A percentile compares a stretch with the other conserved stretches of the same genome.
Conservation (phyloP, 1,284 basidiomycete species). For the Dichomitus squalens region DNA sequence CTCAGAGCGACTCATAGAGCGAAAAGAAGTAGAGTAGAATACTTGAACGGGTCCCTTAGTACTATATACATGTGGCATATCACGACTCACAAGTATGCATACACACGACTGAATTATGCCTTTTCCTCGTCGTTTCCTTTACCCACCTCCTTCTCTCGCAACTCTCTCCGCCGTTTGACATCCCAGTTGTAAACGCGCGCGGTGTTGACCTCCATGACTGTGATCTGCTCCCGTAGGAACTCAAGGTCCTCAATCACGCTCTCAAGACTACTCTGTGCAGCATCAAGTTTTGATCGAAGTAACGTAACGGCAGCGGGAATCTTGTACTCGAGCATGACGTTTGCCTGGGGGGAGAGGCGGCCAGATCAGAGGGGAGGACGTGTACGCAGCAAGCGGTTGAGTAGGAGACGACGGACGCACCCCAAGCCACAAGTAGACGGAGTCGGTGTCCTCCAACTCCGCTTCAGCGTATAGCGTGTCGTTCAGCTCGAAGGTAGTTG, state of each 20-base stretch:
- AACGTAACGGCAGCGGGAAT: slow-evolving; percentile 81
- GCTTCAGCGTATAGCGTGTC: slow-evolving; percentile 96
- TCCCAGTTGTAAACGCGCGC: slow-evolving; percentile 98
- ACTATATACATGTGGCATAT: background rate
- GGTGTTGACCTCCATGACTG: slow-evolving; percentile 98
- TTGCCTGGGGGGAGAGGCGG: slow-evolving; percentile 63
- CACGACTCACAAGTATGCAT: background rate
- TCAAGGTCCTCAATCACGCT: slow-evolving; percentile 89
- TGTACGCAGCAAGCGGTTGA: background rate
- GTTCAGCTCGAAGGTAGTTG: slow-evolving; percentile 93
- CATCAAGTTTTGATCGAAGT: slow-evolving; percentile 76
- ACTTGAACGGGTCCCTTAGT: background rate
- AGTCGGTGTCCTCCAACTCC: slow-evolving; percentile 83
- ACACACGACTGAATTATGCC: slow-evolving; percentile 1
- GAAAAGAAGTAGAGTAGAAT: background rate
- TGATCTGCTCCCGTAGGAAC: slow-evolving; percentile 94
- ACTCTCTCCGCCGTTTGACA: slow-evolving; percentile 79
- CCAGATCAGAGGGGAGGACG: background rate
- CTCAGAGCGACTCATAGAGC: background rate
- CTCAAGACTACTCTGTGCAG: slow-evolving; percentile 70
- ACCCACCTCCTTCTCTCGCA: slow-evolving; percentile 45
- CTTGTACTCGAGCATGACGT: slow-evolving; percentile 97
- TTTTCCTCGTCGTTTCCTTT: slow-evolving; percentile 20
- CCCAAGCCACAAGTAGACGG: slow-evolving; percentile 95
- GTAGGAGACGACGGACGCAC: slow-evolving; percentile 55